A percentile compares a stretch with the other conserved stretches of the same genome.
Evolutionary conservation across 2,329 filamentous ascomycete genomes (phyloP).

Genomic region (Arthrobotrys musiformis): DNA sequence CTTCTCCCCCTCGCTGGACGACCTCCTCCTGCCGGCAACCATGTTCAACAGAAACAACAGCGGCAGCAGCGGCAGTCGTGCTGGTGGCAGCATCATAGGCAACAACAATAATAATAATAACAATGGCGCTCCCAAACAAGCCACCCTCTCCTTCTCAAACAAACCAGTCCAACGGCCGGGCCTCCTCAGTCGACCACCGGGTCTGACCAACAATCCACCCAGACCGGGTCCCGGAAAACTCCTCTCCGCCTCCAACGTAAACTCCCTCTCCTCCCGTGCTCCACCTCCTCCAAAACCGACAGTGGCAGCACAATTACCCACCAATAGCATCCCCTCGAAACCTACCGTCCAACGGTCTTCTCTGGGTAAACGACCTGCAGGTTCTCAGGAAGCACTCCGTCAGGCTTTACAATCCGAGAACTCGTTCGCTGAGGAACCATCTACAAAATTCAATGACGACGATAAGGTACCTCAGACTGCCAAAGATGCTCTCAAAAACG

Average conservation of each 20-base stretch:
- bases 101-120: not conserved
- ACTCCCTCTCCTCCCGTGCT: constrained; percentile 33
- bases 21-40: not conserved
- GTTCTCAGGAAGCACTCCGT: constrained; percentile 47
- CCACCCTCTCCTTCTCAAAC: constrained; percentile 42
- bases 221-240: constrained; percentile 49
- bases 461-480: constrained; percentile 38
- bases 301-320: not conserved
- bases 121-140: constrained; percentile 16
- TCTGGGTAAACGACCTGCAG: constrained; percentile 34
- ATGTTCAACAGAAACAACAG: constrained; percentile 27
- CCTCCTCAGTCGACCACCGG: constrained; percentile 16
- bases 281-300: not conserved
- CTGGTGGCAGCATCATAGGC: not conserved
- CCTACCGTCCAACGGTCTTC: constrained; percentile 31
- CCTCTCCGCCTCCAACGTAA: constrained; percentile 26
- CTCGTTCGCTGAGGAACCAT: constrained; percentile 36
- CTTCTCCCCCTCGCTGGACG: not conserved
- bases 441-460: constrained; percentile 31
- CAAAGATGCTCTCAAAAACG: constrained; percentile 48
- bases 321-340: not conserved
- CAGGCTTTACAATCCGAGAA: constrained; percentile 39
- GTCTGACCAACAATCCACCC: not conserved
- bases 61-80: not conserved
- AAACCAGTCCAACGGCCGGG: constrained; percentile 24